Base-by-base conservation (phyloP, 2,329 filamentous ascomycete species). In the Cordyceps tenuipes region DNA sequence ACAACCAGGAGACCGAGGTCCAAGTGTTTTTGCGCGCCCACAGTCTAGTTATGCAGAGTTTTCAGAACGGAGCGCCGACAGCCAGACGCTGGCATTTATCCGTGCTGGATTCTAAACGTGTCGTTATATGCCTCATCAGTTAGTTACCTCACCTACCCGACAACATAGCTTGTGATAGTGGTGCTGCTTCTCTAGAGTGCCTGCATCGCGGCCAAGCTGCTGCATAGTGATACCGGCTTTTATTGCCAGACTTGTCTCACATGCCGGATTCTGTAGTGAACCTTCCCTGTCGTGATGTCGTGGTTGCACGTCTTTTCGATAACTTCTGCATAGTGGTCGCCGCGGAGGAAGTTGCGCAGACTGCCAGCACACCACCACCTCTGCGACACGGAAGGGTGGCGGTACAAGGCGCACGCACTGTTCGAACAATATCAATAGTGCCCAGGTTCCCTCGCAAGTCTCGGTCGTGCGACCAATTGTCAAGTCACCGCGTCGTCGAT, bases 51-150 rank as follows among this genome's bases (percentile, higher is more conserved):
- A 17, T 19, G 9, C n/a, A 49, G 19, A 17, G 31, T 57, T 50
- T 58, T 58, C 48, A 50, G 5, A 58, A 58, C 56, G 47, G 56
- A 51, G 48, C 44, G 44, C 13, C 21, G 10, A 47, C 21, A 10
- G 44, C 9, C 21, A 47, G 21, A 47, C 36, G 49, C 36, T 39
- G 48, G 48, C 39, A 52, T 13, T 36, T n/a, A 46, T 41, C 26
- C 47, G 31, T 36, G 26, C 29, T 29, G 44, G 29, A 29, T 3
- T 41, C 19, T 47, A 17, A 26, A 47, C 12, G 15, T 15, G 9
- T 47, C 15, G 46, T 23, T n/a, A 17, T 46, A 31, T 43, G 31
- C 34, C 46, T 57, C 34, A 36, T 36, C 34, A 13, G 34, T 36
- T 6, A 29, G 34, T 36, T 6, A 29, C 29, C 29, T 29, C 55